phyloP scores from a whole-genome alignment of 2,329 filamentous ascomycete genomes.

The Colletotrichum tanaceti region DNA sequence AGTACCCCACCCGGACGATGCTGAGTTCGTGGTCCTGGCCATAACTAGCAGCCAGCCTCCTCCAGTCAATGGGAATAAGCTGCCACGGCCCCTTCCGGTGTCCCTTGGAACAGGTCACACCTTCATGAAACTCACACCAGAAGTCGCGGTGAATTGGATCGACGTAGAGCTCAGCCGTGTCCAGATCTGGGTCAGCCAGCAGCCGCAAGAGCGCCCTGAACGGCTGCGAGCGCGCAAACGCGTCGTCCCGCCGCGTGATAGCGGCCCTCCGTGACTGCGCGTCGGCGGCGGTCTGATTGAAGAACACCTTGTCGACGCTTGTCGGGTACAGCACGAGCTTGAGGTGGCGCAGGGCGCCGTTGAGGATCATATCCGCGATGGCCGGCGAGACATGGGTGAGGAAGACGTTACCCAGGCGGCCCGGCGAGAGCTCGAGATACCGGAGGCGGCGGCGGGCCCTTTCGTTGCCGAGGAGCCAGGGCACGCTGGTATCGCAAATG shows the following conservation, averaged over 20 bases:
- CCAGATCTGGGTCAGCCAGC: slow-evolving; percentile 59
- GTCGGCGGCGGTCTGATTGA: slow-evolving; percentile 32
- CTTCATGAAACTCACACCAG: slow-evolving; percentile 58
- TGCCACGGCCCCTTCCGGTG: slow-evolving; percentile 36
- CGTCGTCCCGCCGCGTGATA: slow-evolving; percentile 34
- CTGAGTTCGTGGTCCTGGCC: slow-evolving; percentile 43
- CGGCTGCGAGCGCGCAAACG: slow-evolving; percentile 34
- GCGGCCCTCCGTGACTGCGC: slow-evolving; percentile 22
- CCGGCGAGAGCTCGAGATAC: slow-evolving; percentile 41
- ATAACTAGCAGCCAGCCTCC: slow-evolving; percentile 43
- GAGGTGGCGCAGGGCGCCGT: slow-evolving; percentile 43
- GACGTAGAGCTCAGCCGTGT: slow-evolving; percentile 53
- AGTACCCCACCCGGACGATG: slow-evolving; percentile 36
- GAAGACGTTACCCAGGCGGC: slow-evolving; percentile 42
- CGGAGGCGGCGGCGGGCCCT: slow-evolving; percentile 41
- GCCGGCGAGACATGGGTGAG: slow-evolving; percentile 41
- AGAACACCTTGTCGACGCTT: slow-evolving; percentile 20
- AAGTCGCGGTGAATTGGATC: slow-evolving; percentile 50
- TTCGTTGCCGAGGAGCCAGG: slow-evolving; percentile 37
- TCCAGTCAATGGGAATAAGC: slow-evolving; percentile 49
- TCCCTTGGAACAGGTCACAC: slow-evolving; percentile 38
- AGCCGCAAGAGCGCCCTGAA: slow-evolving; percentile 52
- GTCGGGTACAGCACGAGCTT: slow-evolving; percentile 42
- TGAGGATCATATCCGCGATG: slow-evolving; percentile 46
- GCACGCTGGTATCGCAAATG: slow-evolving; percentile 10